These are phyloP conservation scores for Ophiostoma montium DNA, from an alignment of 2,329 filamentous ascomycete species.

Conservation along the genomic window DNA sequence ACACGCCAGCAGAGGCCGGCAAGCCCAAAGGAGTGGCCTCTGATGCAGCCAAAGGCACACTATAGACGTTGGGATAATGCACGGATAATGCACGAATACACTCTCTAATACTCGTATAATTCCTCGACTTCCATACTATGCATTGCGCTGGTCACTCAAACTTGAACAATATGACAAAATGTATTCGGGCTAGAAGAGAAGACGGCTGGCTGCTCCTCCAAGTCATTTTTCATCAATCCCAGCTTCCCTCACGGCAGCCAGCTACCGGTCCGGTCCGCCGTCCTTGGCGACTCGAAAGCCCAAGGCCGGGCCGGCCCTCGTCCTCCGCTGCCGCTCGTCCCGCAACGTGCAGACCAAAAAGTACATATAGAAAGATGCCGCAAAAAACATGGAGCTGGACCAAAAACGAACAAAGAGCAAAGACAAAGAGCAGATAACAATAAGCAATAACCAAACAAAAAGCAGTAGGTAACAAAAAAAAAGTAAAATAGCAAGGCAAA, in stretches of 20 bases:
- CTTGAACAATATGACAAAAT: no score
- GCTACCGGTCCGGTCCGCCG: no score
- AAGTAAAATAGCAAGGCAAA: not conserved
- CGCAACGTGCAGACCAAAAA: not conserved
- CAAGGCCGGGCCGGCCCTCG: no score
- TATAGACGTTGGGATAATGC: no score
- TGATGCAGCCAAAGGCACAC: not conserved
- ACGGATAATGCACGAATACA: no score
- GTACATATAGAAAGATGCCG: not conserved
- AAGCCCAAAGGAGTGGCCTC: not conserved
- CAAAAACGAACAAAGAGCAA: slow-evolving; percentile 13
- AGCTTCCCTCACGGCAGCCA: no score
- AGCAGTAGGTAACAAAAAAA: not conserved
- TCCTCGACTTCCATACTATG: no score
- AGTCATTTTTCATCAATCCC: no score
- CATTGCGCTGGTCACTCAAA: no score
- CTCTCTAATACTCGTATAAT: no score
- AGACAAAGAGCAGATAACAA: slow-evolving; percentile 4
- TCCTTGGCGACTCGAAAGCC: no score
- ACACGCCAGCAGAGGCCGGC: not conserved
- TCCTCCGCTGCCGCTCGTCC: not conserved
- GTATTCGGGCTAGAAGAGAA: not conserved
- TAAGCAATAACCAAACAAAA: slow-evolving; percentile 14
- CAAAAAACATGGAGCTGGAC: not conserved
- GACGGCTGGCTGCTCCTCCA: no score